Percentiles rank a stretch among this genome's conserved stretches.
These are phyloP conservation scores for Didymella keratinophila DNA, from an alignment of 2,329 filamentous ascomycete genomes.

Conservation along the genomic window DNA sequence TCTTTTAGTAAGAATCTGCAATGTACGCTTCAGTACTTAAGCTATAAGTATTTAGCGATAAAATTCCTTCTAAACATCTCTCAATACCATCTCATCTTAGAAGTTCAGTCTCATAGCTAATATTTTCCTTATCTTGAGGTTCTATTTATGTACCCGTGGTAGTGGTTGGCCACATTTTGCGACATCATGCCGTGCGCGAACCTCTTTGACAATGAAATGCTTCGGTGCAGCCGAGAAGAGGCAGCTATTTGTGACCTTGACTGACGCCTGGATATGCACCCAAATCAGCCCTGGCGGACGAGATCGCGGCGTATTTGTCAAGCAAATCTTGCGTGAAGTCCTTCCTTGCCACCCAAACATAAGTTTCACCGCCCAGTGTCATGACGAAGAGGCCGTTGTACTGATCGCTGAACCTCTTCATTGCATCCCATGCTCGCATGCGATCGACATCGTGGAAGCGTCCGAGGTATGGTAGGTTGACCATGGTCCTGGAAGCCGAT, in stretches of 20 bases:
- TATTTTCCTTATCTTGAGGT: too few relatives aligned
- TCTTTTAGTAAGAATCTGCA: too few relatives aligned
- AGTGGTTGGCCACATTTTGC: not conserved
- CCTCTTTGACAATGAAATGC: conserved; percentile 10
- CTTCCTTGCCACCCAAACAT: conserved; percentile 17
- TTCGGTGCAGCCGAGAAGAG: conserved; percentile 8
- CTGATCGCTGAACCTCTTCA: conserved; percentile 20
- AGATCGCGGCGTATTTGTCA: conserved; percentile 11
- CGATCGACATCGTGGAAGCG: conserved; percentile 21
- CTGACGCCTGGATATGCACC: conserved; percentile 8
- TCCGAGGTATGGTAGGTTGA: conserved; percentile 20
- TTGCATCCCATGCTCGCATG: conserved; percentile 12
- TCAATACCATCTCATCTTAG: too few relatives aligned
- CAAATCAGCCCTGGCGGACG: conserved; percentile 1
- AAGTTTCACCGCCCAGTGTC: conserved; percentile 14
- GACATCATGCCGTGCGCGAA: conserved; percentile 14
- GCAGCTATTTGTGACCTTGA: conserved; percentile 8
- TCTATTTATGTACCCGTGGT: conserved; percentile 9
- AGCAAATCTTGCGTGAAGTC: conserved; percentile 12
- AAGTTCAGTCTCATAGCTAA: too few relatives aligned
- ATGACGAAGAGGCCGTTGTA: conserved; percentile 10
- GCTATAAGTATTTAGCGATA: too few relatives aligned
- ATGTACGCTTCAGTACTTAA: too few relatives aligned
- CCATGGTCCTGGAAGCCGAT: conserved; percentile 15
- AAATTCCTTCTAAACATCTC: too few relatives aligned